Evolutionary conservation across 805 yeast species (phyloP).

Genomic region (Suhomyces faveliae): DNA sequence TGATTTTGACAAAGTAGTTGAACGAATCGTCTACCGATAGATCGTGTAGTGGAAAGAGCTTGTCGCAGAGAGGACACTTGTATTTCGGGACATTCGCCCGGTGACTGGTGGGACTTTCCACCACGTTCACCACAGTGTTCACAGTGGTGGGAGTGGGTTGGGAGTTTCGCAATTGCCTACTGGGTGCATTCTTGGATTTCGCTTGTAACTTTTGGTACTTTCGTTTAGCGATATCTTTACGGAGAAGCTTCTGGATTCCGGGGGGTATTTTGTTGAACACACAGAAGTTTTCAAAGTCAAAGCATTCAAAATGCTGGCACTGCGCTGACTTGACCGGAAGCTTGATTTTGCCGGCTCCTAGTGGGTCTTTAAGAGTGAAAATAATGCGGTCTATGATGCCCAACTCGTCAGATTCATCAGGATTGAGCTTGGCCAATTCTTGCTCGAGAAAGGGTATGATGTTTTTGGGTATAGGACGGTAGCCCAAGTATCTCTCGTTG

Average conservation of each 20-base stretch:
- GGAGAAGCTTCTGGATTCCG: constrained; percentile 25
- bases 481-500: constrained; percentile 7
- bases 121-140: constrained; percentile 1
- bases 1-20: constrained; percentile 41
- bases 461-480: constrained; percentile 28
- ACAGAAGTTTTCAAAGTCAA: constrained; percentile 43
- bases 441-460: constrained; percentile 26
- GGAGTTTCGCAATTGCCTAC: neutral
- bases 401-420: constrained; percentile 31
- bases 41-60: constrained; percentile 30
- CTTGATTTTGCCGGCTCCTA: constrained; percentile 36
- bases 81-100: constrained; percentile 23
- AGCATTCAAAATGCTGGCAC: constrained; percentile 45
- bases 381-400: constrained; percentile 36
- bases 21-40: constrained; percentile 38
- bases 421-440: constrained; percentile 27
- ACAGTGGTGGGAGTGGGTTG: neutral
- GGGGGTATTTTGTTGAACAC: constrained; percentile 34
- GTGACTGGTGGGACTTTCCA: neutral
- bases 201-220: constrained; percentile 12
- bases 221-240: constrained; percentile 22
- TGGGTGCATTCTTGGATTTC: neutral
- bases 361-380: constrained; percentile 40
- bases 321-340: constrained; percentile 39
- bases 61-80: constrained; percentile 43